Base-by-base conservation (phyloP, 768 basidiomycete genomes). In the Udeniomyces megalosporus region DNA sequence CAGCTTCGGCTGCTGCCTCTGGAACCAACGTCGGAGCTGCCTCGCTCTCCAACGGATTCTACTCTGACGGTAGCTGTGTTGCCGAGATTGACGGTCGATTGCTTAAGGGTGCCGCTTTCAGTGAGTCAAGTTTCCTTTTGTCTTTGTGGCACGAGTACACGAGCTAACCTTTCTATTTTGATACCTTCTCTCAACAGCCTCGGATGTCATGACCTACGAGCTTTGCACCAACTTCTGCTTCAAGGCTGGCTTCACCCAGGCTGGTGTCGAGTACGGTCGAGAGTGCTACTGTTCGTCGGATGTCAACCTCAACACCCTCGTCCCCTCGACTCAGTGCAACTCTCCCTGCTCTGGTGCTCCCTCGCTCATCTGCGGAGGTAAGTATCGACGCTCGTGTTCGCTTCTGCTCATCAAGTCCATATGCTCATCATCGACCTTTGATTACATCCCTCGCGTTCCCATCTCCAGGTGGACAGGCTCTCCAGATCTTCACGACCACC, bases 391-490 rank as follows among this genome's bases (percentile, higher is more conserved):
- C n/a, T n/a, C n/a, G n/a, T n/a, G n/a, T n/a, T n/a, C n/a, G n/a
- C n/a, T n/a, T n/a, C n/a, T n/a, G n/a, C n/a, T n/a, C n/a, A n/a
- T n/a, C n/a, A n/a, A n/a, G n/a, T n/a, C n/a, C n/a, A n/a, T n/a
- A n/a, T n/a, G n/a, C n/a, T n/a, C n/a, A n/a, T n/a, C n/a, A n/a
- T n/a, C n/a, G n/a, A n/a, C n/a, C n/a, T n/a, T n/a, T n/a, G n/a
- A n/a, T n/a, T n/a, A n/a, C n/a, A n/a, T n/a, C n/a, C n/a, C n/a
- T n/a, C n/a, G n/a, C n/a, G n/a, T n/a, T n/a, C n/a, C n/a, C n/a
- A n/a, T n/a, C n/a, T n/a, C n/a, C n/a, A n/a, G 61, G 61, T 14
- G 61, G 61, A 20, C 53, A 57, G 31, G 61, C 61, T 2, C 54
- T 62, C 34, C 11, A 35, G 26, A 48, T 62, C 47, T 62, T 56